Percentiles rank a stretch among this genome's conserved stretches.
Evolutionary conservation across 257 asterid species (phyloP).

Genomic region (Plantago ovata): DNA sequence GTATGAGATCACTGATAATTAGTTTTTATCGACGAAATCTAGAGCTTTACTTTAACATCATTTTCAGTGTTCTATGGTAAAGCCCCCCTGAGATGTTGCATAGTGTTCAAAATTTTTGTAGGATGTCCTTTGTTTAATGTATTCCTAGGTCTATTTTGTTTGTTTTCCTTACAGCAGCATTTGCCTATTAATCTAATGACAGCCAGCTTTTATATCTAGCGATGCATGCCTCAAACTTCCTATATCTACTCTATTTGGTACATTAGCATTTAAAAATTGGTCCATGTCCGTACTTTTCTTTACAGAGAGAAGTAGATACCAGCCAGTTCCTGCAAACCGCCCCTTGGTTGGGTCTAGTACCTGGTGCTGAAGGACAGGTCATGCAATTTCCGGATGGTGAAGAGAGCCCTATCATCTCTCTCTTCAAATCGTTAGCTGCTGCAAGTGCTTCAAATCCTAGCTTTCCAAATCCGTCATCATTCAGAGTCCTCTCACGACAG

Average conservation of each 20-base stretch:
- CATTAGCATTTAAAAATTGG: not conserved
- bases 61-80: too few relatives aligned
- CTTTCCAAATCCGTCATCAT: slow-evolving; percentile 64
- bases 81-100: too few relatives aligned
- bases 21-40: slow-evolving; percentile 2
- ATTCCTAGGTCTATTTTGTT: too few relatives aligned
- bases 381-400: slow-evolving; percentile 68
- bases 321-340: slow-evolving; percentile 95
- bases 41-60: not conserved
- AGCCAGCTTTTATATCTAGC: too few relatives aligned
- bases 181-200: too few relatives aligned
- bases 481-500: slow-evolving; percentile 75
- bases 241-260: too few relatives aligned
- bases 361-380: slow-evolving; percentile 89
- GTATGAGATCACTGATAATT: too few relatives aligned
- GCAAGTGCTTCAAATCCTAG: slow-evolving; percentile 55
- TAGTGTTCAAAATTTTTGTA: too few relatives aligned
- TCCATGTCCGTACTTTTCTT: slow-evolving; percentile 12
- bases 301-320: slow-evolving; percentile 95
- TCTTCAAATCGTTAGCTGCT: slow-evolving; percentile 75
- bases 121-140: too few relatives aligned
- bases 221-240: too few relatives aligned
- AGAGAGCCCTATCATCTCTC: slow-evolving; percentile 80
- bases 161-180: too few relatives aligned
- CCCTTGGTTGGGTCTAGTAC: slow-evolving; percentile 94